Evolutionary conservation across 495 filamentous ascomycete species (phyloP), one percentile per base, ranked within the genome.

Genomic region (Hypoxylon trugodes): DNA sequence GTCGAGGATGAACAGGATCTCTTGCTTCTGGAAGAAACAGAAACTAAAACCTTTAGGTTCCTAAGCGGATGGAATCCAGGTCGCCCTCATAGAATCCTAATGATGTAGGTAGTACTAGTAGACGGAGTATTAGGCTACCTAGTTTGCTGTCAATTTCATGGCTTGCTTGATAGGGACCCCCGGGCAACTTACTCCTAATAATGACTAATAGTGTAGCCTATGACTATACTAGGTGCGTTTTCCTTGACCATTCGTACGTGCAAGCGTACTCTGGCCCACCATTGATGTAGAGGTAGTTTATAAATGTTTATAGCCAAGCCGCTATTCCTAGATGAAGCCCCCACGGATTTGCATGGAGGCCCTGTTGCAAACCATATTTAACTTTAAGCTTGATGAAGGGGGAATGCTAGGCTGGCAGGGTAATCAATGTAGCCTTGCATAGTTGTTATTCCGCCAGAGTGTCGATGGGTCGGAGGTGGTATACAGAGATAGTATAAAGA

Each of bases 1-100:
- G 56, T 50, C 50, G 19, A 62, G 33, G 36, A 59, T 46, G 41
- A 48, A 53, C 28, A 37, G 18, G 46, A 47, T 25, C 40, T 19
- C 19, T 2, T 19, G 9, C 43, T 53, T n/a, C 15, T 15, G 13
- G 38, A 9, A 21, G 47, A 47, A 48, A 10, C n/a, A 16, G 26
- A 41, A 26, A n/a, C 12, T 42, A 32, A 47, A 30, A 26, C 48
- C 19, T 19, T 41, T 30, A 15, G 15, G n/a, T 4, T 8, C 25
- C 37, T 43, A 26, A 15, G 32, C 19, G 7, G 1, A 4, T 21
- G 16, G 36, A 54, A 37, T 10, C 32, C 6, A 9, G 18, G 16
- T 32, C 45, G n/a, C n/a, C 21, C 9, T 22, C 13, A 19, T 37
- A 59, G 47, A 24, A 53, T 53, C 59, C 50, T 49, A 6, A 47